These are phyloP conservation scores for Omphalotus guepiniiformis DNA, from an alignment of 768 basidiomycete genomes.

Conservation along the genomic window DNA sequence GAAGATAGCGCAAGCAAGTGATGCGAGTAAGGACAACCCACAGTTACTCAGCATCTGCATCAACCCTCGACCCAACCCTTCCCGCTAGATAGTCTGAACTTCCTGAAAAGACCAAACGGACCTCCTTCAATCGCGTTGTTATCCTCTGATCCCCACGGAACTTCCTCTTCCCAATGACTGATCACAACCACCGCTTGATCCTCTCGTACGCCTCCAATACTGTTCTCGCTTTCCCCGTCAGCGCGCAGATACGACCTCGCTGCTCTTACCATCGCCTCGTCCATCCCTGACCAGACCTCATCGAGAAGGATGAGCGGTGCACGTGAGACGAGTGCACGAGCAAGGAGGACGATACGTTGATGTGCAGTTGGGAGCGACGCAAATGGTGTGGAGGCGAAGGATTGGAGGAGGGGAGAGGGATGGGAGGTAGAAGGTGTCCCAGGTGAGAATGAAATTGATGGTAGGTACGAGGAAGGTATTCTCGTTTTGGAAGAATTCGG, in stretches of 20 bases:
- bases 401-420: not conserved
- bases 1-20: too few relatives aligned
- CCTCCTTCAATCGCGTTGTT: too few relatives aligned
- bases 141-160: constrained; percentile 69
- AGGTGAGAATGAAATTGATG: not conserved
- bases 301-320: constrained; percentile 81
- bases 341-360: constrained; percentile 77
- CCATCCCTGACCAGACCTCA: constrained; percentile 94
- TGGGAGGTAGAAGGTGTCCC: not conserved
- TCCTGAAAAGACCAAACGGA: constrained; percentile 31
- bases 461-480: too few relatives aligned
- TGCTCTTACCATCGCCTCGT: constrained; percentile 64
- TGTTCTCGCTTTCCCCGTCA: constrained; percentile 24
- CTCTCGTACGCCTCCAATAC: constrained; percentile 36
- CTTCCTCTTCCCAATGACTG: constrained; percentile 89
- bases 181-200: constrained; percentile 81
- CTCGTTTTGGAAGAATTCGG: too few relatives aligned
- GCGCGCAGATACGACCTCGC: constrained; percentile 60
- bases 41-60: not conserved
- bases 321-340: constrained; percentile 77
- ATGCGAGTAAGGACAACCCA: not conserved
- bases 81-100: constrained; percentile 29
- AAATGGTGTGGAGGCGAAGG: constrained; percentile 54
- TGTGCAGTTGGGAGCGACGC: constrained; percentile 64
- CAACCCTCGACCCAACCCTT: constrained; percentile 14